Evolutionary conservation across 805 yeast genomes (phyloP), one percentile per base, ranked within the genome.

Genomic region (Yueomyces sp.): DNA sequence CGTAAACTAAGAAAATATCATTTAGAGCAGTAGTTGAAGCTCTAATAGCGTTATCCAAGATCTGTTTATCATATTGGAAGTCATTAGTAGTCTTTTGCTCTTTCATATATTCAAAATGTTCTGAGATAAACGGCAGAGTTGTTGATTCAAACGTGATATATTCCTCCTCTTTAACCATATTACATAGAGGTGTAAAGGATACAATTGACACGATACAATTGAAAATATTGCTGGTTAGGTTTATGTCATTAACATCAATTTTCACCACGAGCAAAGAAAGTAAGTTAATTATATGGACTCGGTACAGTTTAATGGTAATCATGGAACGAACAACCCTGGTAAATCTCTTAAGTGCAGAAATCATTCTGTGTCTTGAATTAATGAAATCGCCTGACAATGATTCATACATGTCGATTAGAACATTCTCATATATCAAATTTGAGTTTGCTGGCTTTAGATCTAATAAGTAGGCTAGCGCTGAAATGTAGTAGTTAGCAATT

Each of bases 241-340:
- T 70, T 41, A 86, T 69, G 60, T 92, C 98, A 57, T 88, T 92
- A 0, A 88, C 75, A 57, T 92, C 97, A 30, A 92, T 77, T 31
- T 92, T 95, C 0, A 87, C 84, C 5, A 87, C 59, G 2, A 80
- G 65, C 59, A 85, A 69, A 29, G 79, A 74, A 37, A 88, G 57
- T 12, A 92, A 66, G 43, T 94, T 74, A 0, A 94, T 76, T 9
- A 86, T 65, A 54, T 92, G 98, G 9, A 85, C 77, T 39, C 95
- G 67, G 55, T 73, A 85, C 2, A 77, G 60, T 1, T 81, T 81
- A 2, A 74, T 68, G 5, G 65, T 56, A 0, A 82, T 79, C 69
- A 92, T 75, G 47, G 73, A 79, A 44, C 94, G 70, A 1, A 81
- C 72, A 27, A 85, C 60, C 28, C 75, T 77, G 3, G 79, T 75